These are phyloP conservation scores for Prunus yedoensis DNA, from an alignment of 331 rosid genomes.

Conservation along the genomic window DNA sequence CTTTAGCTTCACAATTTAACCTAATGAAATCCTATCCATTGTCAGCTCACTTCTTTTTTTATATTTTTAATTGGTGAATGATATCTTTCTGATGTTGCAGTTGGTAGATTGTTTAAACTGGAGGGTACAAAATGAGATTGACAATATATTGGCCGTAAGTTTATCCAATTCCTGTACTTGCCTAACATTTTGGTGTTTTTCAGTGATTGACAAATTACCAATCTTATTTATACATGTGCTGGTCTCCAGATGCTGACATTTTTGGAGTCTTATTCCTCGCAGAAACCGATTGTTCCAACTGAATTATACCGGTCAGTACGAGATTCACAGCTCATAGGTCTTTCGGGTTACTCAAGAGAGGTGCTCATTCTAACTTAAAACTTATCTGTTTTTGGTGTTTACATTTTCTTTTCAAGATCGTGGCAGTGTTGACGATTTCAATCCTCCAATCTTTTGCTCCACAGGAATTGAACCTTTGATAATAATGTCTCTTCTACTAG, in stretches of 20 bases:
- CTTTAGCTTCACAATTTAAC: conserved; percentile 16
- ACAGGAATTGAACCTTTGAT: neutral
- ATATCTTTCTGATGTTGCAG: conserved; percentile 46
- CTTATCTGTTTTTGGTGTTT: neutral
- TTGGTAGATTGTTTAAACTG: conserved; percentile 82
- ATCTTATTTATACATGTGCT: conserved; percentile 3
- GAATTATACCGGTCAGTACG: conserved; percentile 76
- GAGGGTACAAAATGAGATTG: conserved; percentile 89
- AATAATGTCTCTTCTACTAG: neutral
- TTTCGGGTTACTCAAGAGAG: conserved; percentile 92
- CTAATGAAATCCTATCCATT: neutral
- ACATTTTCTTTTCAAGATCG: neutral
- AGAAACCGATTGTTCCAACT: conserved; percentile 84
- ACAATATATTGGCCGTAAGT: conserved; percentile 77
- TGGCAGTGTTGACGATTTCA: neutral
- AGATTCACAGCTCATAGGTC: conserved; percentile 85
- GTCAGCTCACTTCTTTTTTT: conserved; percentile 7
- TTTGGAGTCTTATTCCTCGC: conserved; percentile 32
- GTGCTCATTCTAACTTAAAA: conserved; percentile 45
- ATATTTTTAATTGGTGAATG: conserved; percentile 6
- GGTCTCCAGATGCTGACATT: conserved; percentile 20
- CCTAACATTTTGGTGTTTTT: neutral
- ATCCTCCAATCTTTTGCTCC: neutral
- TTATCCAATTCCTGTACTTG: conserved; percentile 5
- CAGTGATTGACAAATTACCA: conserved; percentile 12